Percentiles rank a stretch among this genome's conserved stretches.
Conservation (phyloP, 306 rosid genomes). For the Arachis hypogaea region DNA sequence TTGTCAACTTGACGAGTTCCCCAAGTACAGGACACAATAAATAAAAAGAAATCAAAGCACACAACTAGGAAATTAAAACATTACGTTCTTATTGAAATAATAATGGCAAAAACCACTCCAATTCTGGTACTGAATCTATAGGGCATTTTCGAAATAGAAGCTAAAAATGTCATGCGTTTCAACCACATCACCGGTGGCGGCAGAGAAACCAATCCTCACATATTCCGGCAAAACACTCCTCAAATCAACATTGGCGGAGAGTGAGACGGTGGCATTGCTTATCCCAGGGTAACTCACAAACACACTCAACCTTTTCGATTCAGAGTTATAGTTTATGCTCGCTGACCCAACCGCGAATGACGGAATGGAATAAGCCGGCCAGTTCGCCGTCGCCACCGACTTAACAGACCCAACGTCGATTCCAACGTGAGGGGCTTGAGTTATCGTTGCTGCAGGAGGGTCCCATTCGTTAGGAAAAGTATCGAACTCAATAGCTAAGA, state of each 20-base stretch:
- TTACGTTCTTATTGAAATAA: background rate
- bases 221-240: conserved; percentile 41
- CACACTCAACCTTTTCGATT: conserved; percentile 17
- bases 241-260: conserved; percentile 26
- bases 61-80: background rate
- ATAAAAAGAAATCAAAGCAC: too few species aligned
- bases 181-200: conserved; percentile 32
- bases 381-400: conserved; percentile 5
- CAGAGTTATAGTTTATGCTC: conserved; percentile 41
- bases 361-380: conserved; percentile 26
- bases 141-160: conserved; percentile 28
- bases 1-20: background rate
- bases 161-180: conserved; percentile 44
- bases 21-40: background rate
- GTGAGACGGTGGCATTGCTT: background rate
- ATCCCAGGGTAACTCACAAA: conserved; percentile 11
- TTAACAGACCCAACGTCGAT: conserved; percentile 38
- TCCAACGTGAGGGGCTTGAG: conserved; percentile 41
- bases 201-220: conserved; percentile 44
- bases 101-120: background rate
- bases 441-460: background rate
- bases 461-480: conserved; percentile 33
- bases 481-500: conserved; percentile 47
- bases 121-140: background rate
- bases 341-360: conserved; percentile 5